phyloP scores from a whole-genome alignment of 495 filamentous ascomycete species.

The Xylaria cubensis region DNA sequence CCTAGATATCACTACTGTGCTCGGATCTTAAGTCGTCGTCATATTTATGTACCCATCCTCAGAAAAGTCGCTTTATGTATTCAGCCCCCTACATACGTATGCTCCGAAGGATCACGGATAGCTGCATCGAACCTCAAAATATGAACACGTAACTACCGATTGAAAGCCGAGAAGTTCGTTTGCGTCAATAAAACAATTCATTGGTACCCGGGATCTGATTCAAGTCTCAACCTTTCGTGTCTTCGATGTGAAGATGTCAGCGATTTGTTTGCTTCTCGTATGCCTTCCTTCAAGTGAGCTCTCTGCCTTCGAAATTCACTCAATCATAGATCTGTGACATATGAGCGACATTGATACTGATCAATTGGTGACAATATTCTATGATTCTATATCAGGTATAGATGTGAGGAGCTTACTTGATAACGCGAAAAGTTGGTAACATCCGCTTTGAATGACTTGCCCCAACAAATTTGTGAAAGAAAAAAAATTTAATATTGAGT shows the following conservation, averaged over 20 bases:
- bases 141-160: neutral
- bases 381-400: neutral
- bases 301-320: neutral
- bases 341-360: neutral
- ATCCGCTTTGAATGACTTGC: conserved; percentile 15
- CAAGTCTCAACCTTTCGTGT: neutral
- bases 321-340: neutral
- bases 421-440: neutral
- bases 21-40: neutral
- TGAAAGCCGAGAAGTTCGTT: neutral
- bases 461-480: neutral
- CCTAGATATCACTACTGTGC: neutral
- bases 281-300: neutral
- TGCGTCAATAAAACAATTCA: conserved; percentile 4
- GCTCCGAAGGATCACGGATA: conserved; percentile 2
- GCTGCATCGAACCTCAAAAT: neutral
- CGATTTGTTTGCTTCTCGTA: neutral
- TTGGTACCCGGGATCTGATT: neutral
- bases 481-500: neutral
- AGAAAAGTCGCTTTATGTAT: neutral
- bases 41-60: neutral
- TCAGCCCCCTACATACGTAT: neutral
- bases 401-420: neutral
- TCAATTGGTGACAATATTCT: neutral
- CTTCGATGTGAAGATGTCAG: neutral